Conservation (phyloP, 768 basidiomycete species). For the Sporobolomyces phaffii region DNA sequence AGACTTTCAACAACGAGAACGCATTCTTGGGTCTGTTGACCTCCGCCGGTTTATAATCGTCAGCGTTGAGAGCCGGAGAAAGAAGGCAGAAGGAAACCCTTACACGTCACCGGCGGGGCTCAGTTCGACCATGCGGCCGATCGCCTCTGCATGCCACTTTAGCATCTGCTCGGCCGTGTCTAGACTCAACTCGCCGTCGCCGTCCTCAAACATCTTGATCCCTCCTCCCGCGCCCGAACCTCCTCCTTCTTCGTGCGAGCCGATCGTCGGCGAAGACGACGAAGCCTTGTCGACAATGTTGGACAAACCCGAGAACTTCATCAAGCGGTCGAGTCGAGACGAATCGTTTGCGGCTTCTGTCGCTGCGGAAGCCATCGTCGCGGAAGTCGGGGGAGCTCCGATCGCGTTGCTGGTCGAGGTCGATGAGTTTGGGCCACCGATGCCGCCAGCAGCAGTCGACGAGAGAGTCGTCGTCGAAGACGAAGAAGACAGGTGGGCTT, state of each 20-base stretch:
- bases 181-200: slow-evolving; percentile 72
- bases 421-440: no score
- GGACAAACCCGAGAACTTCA: slow-evolving; percentile 71
- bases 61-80: not conserved
- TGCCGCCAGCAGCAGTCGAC: not conserved
- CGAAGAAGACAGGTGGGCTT: slow-evolving; percentile 53
- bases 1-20: slow-evolving; percentile 68
- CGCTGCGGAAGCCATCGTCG: slow-evolving; percentile 33
- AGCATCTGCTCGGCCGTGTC: slow-evolving; percentile 81
- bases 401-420: not conserved
- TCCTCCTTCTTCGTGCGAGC: slow-evolving; percentile 48
- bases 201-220: slow-evolving; percentile 62
- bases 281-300: slow-evolving; percentile 32
- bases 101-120: slow-evolving; percentile 76
- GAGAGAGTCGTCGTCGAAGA: not conserved
- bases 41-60: not conserved
- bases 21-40: slow-evolving; percentile 74
- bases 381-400: slow-evolving; percentile 39
- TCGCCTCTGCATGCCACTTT: slow-evolving; percentile 95
- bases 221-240: slow-evolving; percentile 47
- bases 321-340: slow-evolving; percentile 38
- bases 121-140: slow-evolving; percentile 88
- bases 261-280: slow-evolving; percentile 10
- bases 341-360: slow-evolving; percentile 20
- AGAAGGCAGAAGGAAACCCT: slow-evolving; percentile 45